Conservation (phyloP, 371 early-diverging fungal species). For the Lichtheimia ornata region DNA sequence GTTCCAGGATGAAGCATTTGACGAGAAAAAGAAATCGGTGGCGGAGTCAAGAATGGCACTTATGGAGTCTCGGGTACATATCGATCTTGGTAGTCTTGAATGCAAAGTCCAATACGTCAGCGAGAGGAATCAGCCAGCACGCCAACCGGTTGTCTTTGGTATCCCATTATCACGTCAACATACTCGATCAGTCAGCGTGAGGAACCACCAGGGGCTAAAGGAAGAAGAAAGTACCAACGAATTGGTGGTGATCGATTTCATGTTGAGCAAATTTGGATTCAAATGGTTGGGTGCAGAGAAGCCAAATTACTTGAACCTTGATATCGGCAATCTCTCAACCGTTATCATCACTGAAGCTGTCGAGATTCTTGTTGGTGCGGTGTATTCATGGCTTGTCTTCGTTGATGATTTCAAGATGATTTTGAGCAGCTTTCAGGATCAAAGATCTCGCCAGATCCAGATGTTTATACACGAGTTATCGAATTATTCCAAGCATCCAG, state of each 20-base stretch:
- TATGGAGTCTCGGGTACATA: conserved; percentile 59
- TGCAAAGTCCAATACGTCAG: conserved; percentile 63
- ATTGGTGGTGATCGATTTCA: conserved; percentile 67
- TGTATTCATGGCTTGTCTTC: conserved; percentile 75
- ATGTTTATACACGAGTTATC: conserved; percentile 62
- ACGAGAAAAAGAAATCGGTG: conserved; percentile 51
- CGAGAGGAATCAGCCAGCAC: conserved; percentile 20
- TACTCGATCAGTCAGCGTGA: conserved; percentile 7
- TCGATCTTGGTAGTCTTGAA: conserved; percentile 53
- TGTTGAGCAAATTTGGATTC: conserved; percentile 52
- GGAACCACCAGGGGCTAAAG: conserved; percentile 4
- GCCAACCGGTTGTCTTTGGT: conserved; percentile 53
- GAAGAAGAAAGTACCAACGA: conserved; percentile 35
- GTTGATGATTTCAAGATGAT: conserved; percentile 63
- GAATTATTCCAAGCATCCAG: conserved; percentile 45
- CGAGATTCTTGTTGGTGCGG: conserved; percentile 75
- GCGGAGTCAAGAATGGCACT: conserved; percentile 56
- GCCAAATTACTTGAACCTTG: conserved; percentile 55
- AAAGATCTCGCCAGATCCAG: conserved; percentile 62
- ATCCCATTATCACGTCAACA: conserved; percentile 61
- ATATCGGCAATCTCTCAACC: conserved; percentile 46
- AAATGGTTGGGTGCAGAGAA: conserved; percentile 54
- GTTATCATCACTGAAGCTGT: conserved; percentile 72
- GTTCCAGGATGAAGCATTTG: conserved; percentile 61
- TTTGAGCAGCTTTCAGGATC: conserved; percentile 53